These are phyloP conservation scores for Starmerella sirachaensis DNA, from an alignment of 805 yeast genomes.

Conservation along the genomic window DNA sequence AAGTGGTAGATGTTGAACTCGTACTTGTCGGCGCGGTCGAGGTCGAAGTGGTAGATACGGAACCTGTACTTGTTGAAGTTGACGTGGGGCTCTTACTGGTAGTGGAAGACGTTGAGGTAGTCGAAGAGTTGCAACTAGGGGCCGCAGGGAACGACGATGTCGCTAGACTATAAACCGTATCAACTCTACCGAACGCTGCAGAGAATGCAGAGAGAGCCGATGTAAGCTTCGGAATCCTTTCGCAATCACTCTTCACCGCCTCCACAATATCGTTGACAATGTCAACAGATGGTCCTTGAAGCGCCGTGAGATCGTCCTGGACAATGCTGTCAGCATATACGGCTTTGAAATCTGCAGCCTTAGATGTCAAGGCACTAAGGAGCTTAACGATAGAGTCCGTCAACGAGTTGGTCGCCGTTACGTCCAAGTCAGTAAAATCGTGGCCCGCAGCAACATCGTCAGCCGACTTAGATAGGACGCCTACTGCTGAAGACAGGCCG, in stretches of 20 bases:
- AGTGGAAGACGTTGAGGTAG: neutral
- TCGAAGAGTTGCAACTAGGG: neutral
- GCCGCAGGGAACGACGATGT: constrained; percentile 10
- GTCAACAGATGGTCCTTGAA: constrained; percentile 18
- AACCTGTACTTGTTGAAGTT: too few relatives aligned
- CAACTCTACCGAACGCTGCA: constrained; percentile 13
- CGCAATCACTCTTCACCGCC: constrained; percentile 14
- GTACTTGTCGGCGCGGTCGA: neutral
- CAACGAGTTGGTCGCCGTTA: constrained; percentile 8
- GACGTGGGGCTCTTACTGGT: too few relatives aligned
- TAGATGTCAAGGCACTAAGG: constrained; percentile 18
- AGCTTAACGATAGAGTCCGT: constrained; percentile 15
- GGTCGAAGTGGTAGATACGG: neutral
- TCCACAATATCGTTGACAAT: constrained; percentile 16
- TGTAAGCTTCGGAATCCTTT: constrained; percentile 10
- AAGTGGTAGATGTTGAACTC: neutral
- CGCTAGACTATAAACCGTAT: constrained; percentile 12
- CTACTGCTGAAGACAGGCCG: constrained; percentile 15
- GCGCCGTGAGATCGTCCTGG: constrained; percentile 18
- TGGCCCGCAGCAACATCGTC: constrained; percentile 5
- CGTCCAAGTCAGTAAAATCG: constrained; percentile 12
- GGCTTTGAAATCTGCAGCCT: constrained; percentile 21
- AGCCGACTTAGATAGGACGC: constrained; percentile 7
- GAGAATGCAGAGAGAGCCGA: constrained; percentile 11
- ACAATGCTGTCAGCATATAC: constrained; percentile 22